Percentiles rank a stretch among this genome's conserved stretches.
Conservation (phyloP, 2,329 filamentous ascomycete species). For the Claviceps digitariae region DNA sequence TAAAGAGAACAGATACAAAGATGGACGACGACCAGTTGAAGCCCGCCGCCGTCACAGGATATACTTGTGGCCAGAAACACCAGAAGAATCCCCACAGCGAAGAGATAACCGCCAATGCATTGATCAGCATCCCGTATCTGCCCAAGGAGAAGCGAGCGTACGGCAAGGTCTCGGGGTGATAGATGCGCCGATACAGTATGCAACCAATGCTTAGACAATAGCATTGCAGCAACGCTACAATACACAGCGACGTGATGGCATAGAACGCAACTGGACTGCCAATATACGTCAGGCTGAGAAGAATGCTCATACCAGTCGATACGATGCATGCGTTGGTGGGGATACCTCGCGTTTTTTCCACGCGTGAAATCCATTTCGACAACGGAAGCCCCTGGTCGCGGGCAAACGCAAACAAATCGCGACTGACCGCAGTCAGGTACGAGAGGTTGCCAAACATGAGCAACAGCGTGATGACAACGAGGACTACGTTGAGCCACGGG, state of each 20-base stretch:
- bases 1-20: slow-evolving; percentile 3
- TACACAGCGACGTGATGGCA: slow-evolving; percentile 8
- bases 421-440: slow-evolving; percentile 4
- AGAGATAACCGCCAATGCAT: slow-evolving; percentile 4
- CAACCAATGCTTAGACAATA: slow-evolving; percentile 9
- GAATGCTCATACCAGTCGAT: not conserved
- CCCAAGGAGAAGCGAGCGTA: slow-evolving; percentile 6
- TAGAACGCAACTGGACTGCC: slow-evolving; percentile 9
- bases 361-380: not conserved
- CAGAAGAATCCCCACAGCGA: slow-evolving; percentile 8
- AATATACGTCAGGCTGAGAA: slow-evolving; percentile 8
- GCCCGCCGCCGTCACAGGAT: slow-evolving; percentile 1
- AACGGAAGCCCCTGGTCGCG: slow-evolving; percentile 5
- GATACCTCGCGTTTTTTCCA: slow-evolving; percentile 2
- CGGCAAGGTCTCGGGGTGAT: slow-evolving; percentile 6
- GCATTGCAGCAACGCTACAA: slow-evolving; percentile 7
- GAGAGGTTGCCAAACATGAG: slow-evolving; percentile 5
- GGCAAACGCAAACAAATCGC: slow-evolving; percentile 5
- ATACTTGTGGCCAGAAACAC: slow-evolving; percentile 8
- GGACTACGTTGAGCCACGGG: slow-evolving; percentile 4
- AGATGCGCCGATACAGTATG: slow-evolving; percentile 7
- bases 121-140: slow-evolving; percentile 6
- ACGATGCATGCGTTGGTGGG: slow-evolving; percentile 8
- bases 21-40: slow-evolving; percentile 9
- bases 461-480: slow-evolving; percentile 3